phyloP scores from a whole-genome alignment of 2,329 filamentous ascomycete genomes.

The Albophoma yamanashiensis region DNA sequence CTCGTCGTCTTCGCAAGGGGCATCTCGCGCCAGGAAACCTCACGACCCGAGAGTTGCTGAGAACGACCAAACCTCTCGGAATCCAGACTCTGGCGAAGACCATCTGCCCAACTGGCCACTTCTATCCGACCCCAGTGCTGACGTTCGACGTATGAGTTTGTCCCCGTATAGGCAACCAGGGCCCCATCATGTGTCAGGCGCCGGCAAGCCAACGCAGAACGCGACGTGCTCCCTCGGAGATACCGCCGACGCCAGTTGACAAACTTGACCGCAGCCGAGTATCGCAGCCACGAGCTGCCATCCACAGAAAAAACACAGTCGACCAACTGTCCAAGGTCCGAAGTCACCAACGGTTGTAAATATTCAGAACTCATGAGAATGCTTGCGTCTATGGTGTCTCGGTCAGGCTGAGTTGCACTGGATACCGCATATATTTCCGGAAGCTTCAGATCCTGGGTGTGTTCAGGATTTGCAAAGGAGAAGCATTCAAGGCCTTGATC shows the following conservation, averaged over 20 bases:
- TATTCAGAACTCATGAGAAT: slow-evolving; percentile 90
- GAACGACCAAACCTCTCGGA: slow-evolving; percentile 16
- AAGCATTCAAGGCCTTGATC: slow-evolving; percentile 53
- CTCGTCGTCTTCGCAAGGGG: slow-evolving; percentile 4
- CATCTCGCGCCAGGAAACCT: slow-evolving; percentile 1
- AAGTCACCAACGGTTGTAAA: slow-evolving; percentile 64
- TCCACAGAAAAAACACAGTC: slow-evolving; percentile 65
- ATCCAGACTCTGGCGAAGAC: slow-evolving; percentile 22
- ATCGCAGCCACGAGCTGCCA: slow-evolving; percentile 70
- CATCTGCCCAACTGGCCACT: slow-evolving; percentile 25
- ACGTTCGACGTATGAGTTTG: slow-evolving; percentile 8
- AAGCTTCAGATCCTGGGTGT: slow-evolving; percentile 11
- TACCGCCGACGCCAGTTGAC: slow-evolving; percentile 53
- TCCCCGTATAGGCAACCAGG: not conserved
- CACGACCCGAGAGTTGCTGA: slow-evolving; percentile 1
- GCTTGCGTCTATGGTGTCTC: slow-evolving; percentile 84
- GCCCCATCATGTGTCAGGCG: not conserved
- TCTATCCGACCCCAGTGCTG: slow-evolving; percentile 21
- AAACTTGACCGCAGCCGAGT: slow-evolving; percentile 74
- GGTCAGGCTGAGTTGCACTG: slow-evolving; percentile 58
- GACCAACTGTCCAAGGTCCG: slow-evolving; percentile 64
- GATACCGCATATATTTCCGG: slow-evolving; percentile 64
- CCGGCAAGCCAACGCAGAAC: slow-evolving; percentile 2
- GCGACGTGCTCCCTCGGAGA: slow-evolving; percentile 5
- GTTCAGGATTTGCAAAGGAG: slow-evolving; percentile 40